Conservation (phyloP, 1,139 yeast genomes). For the Eremothecium sinecaudum region DNA sequence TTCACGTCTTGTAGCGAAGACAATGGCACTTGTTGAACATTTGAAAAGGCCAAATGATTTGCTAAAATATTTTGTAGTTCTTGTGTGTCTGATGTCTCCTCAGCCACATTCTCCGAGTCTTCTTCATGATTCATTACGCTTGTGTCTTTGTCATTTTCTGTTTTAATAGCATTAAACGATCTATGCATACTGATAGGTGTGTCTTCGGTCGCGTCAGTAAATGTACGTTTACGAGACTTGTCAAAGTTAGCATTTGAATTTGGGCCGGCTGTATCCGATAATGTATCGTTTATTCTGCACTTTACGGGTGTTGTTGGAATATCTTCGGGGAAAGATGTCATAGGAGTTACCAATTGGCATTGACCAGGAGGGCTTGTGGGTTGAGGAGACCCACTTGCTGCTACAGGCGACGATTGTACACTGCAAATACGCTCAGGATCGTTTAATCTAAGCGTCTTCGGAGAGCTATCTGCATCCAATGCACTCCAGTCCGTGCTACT, state of each 20-base stretch:
- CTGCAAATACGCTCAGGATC: background rate
- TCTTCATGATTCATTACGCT: background rate
- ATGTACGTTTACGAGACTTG: no score
- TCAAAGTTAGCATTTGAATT: background rate
- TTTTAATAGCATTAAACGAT: background rate
- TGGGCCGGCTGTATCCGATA: background rate
- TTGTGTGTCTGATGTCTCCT: slow-evolving; percentile 3
- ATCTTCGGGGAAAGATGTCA: background rate
- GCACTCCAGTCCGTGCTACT: background rate
- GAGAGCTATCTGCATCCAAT: background rate
- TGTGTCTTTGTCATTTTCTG: background rate
- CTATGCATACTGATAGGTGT: no score
- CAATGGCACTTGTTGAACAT: slow-evolving; percentile 79
- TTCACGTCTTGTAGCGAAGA: slow-evolving; percentile 55
- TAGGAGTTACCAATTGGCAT: no score
- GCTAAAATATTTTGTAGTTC: slow-evolving; percentile 57
- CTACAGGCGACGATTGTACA: background rate
- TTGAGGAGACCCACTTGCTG: background rate
- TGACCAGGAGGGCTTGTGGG: no score
- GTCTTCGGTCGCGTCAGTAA: no score
- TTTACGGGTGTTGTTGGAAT: background rate
- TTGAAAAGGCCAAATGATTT: slow-evolving; percentile 84
- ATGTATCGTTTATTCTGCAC: background rate
- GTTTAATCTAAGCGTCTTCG: background rate
- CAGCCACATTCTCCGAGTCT: background rate